Percentiles rank a stretch among this genome's conserved stretches.
phyloP scores from a whole-genome alignment of 176 grass and related monocot genomes.

The maize (Zea mays) region DNA sequence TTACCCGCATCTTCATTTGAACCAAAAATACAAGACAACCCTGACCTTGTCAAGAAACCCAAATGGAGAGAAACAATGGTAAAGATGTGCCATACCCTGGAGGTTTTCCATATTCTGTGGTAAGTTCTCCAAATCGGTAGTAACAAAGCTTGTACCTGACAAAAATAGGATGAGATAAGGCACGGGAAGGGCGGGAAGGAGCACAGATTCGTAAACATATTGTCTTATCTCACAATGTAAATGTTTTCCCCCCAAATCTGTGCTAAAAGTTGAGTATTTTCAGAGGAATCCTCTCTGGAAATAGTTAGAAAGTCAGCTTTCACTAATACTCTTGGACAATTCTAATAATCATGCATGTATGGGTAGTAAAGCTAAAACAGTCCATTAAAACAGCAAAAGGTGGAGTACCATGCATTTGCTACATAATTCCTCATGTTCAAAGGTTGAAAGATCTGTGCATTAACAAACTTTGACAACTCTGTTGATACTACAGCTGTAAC shows the following conservation, averaged over 20 bases:
- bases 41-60: conserved; percentile 29
- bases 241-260: neutral
- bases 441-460: neutral
- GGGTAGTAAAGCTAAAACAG: neutral
- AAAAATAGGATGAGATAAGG: conserved; percentile 30
- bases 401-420: neutral
- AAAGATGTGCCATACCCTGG: conserved; percentile 65
- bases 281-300: neutral
- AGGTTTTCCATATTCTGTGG: conserved; percentile 92
- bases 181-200: neutral
- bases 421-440: neutral
- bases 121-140: conserved; percentile 95
- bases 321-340: neutral
- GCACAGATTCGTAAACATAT: neutral
- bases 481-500: neutral
- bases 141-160: conserved; percentile 97
- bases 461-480: conserved; percentile 8
- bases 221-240: neutral
- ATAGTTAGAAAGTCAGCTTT: neutral
- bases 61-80: conserved; percentile 6
- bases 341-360: neutral
- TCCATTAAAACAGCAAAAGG: neutral
- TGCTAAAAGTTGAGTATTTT: neutral
- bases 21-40: conserved; percentile 1
- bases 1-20: neutral